Base-by-base conservation (phyloP, 2,329 filamentous ascomycete genomes). In the Colletotrichum ledebouriae region DNA sequence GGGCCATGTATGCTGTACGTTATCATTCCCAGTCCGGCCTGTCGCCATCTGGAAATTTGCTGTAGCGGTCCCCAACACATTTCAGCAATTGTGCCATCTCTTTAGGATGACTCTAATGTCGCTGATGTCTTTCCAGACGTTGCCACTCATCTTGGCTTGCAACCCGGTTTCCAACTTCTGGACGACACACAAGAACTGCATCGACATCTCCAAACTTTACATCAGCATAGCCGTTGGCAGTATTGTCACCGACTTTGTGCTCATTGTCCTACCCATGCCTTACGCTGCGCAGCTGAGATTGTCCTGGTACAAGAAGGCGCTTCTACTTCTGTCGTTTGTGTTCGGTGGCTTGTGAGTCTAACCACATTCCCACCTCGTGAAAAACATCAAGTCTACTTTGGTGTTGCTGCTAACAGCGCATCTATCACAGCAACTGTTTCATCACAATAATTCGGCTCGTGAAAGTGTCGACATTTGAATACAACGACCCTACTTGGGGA, bases 221-320 rank as follows among this genome's bases (percentile, higher is more conserved):
- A 65, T 69, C 41, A 66, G 66, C 6, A 69, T 69, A 20, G 66
- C 66, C 17, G 42, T 66, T 12, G 66, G 66, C 6, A 69, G 66
- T 17, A 69, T 69, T 2, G 42, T 69, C 9, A 50, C 61, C 17
- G 66, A 69, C n/a, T 63, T 63, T n/a, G 37, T 56, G 9, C 49
- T 63, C 6, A 63, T 63, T 2, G 20, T 63, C 3, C 25, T 63
- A 15, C 59, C 59, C 3, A 63, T 63, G 50, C 59, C 59, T 3
- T 63, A 63, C n/a, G 50, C 50, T 7, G 49, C 59, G 15, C 41
- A 49, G 15, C 29, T 63, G 11, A 15, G 59, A 13, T 46, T 63
- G 59, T 39, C 59, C 1, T 56, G 42, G 42, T 56, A 55, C 13
- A 63, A 63, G 10, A 63, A 63, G 15, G 11, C 37, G 12, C 50